These are phyloP conservation scores for Calocybe cyanea DNA, from an alignment of 768 basidiomycete genomes.

Conservation along the genomic window DNA sequence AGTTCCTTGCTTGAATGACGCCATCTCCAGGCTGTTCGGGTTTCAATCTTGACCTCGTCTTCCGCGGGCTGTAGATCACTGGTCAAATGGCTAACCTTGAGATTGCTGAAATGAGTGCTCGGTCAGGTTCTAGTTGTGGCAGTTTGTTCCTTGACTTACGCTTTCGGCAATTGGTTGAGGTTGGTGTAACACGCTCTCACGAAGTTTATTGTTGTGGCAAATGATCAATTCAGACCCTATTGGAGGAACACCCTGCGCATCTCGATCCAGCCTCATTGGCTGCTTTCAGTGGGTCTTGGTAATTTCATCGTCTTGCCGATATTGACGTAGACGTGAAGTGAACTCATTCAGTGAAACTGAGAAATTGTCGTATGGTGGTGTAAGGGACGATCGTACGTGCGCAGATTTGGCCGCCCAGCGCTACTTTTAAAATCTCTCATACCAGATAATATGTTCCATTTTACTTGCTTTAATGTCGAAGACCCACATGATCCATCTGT, in stretches of 20 bases:
- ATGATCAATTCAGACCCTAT: conserved; percentile 40
- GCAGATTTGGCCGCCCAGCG: background rate
- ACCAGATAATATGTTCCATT: conserved; percentile 79
- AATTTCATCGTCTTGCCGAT: background rate
- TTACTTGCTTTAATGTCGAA: conserved; percentile 86
- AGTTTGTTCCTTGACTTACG: conserved; percentile 85
- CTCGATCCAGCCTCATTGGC: conserved; percentile 78
- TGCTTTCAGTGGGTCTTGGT: conserved; percentile 58
- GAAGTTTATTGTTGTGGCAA: background rate
- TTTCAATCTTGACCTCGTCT: conserved; percentile 5
- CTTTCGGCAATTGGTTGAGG: conserved; percentile 78
- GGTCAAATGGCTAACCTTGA: conserved; percentile 80
- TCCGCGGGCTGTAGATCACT: conserved; percentile 52
- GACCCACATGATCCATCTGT: conserved; percentile 78
- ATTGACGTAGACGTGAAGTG: conserved; percentile 35
- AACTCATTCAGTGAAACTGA: conserved; percentile 87
- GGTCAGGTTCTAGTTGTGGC: conserved; percentile 85
- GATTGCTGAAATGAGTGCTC: conserved; percentile 87
- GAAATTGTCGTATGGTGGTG: conserved; percentile 73
- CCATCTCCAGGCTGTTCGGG: background rate
- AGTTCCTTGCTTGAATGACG: conserved; percentile 7
- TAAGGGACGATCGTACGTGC: conserved; percentile 66
- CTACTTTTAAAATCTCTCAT: conserved; percentile 1
- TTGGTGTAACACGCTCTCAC: conserved; percentile 9
- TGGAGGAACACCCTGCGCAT: conserved; percentile 83